Conservation (phyloP, 345 rosid genomes). For the Dipteronia sinensis region DNA sequence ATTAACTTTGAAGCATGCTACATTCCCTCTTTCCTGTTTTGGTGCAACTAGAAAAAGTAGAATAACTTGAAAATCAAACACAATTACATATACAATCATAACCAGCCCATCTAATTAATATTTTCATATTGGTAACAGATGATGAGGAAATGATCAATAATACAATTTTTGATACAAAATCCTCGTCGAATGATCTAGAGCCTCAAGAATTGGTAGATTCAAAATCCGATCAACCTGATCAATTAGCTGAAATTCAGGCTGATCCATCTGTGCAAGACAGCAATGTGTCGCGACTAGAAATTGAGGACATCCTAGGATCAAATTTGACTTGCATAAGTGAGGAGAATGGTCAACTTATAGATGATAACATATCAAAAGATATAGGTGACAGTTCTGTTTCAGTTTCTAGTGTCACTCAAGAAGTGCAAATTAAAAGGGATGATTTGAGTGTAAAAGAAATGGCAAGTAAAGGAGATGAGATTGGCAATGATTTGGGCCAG, state of each 20-base stretch:
- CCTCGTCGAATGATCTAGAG: conserved; percentile 18
- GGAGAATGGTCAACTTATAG: conserved; percentile 23
- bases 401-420: conserved; percentile 10
- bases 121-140: conserved; percentile 24
- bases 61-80: background rate
- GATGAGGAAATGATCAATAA: background rate
- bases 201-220: conserved; percentile 20
- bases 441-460: conserved; percentile 5
- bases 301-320: conserved; percentile 18
- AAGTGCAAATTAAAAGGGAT: conserved; percentile 6
- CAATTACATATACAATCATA: background rate
- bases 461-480: conserved; percentile 15
- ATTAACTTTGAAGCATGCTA: background rate
- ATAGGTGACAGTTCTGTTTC: conserved; percentile 18
- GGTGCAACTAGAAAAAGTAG: background rate
- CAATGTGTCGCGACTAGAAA: background rate
- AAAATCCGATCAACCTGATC: conserved; percentile 16
- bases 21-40: background rate
- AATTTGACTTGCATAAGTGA: conserved; percentile 16
- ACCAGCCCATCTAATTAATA: background rate
- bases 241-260: conserved; percentile 1
- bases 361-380: background rate
- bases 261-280: conserved; percentile 11
- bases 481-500: conserved; percentile 3
- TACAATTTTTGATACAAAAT: conserved; percentile 12